phyloP scores from a whole-genome alignment of 2,329 filamentous ascomycete genomes.

The Chaetomium sp. region DNA sequence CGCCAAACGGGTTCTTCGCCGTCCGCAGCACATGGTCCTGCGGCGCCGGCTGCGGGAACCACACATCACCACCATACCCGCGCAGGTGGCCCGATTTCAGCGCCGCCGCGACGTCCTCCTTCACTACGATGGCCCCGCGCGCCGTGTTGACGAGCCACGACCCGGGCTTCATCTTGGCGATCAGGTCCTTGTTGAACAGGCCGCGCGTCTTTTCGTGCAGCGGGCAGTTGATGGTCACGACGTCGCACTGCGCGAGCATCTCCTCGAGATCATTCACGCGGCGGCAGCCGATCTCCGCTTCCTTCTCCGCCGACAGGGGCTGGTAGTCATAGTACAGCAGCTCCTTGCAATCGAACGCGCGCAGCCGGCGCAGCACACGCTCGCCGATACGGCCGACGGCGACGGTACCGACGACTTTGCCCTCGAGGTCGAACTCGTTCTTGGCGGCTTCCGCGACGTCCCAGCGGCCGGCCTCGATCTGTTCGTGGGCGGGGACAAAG shows the following conservation, averaged over 20 bases:
- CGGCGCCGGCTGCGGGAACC: slow-evolving; percentile 97
- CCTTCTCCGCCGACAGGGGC: slow-evolving; percentile 74
- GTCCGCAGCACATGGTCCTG: slow-evolving; percentile 87
- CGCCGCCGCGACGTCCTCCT: slow-evolving; percentile 94
- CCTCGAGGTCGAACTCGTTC: slow-evolving; percentile 96
- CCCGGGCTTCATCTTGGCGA: slow-evolving; percentile 98
- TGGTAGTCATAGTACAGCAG: slow-evolving; percentile 99
- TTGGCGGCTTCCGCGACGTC: slow-evolving; percentile 93
- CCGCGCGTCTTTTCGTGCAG: slow-evolving; percentile 96
- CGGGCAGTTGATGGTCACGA: slow-evolving; percentile 99
- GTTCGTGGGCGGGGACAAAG: slow-evolving; percentile 96
- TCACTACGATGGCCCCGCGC: slow-evolving; percentile 97
- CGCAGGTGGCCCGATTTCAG: slow-evolving; percentile 86
- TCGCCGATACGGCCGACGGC: slow-evolving; percentile 96
- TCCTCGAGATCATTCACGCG: slow-evolving; percentile 87
- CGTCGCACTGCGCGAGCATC: slow-evolving; percentile 86
- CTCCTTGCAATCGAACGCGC: slow-evolving; percentile 99
- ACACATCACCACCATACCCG: slow-evolving; percentile 83
- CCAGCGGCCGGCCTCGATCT: slow-evolving; percentile 85
- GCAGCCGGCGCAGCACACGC: slow-evolving; percentile 91
- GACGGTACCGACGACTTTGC: slow-evolving; percentile 96
- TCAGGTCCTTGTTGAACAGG: slow-evolving; percentile 97
- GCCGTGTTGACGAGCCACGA: slow-evolving; percentile 98
- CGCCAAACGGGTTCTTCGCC: slow-evolving; percentile 90
- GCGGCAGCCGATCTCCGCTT: slow-evolving; percentile 93